Evolutionary conservation across 179 eudicot genomes (phyloP).

Genomic region (Spergularia azorica): DNA sequence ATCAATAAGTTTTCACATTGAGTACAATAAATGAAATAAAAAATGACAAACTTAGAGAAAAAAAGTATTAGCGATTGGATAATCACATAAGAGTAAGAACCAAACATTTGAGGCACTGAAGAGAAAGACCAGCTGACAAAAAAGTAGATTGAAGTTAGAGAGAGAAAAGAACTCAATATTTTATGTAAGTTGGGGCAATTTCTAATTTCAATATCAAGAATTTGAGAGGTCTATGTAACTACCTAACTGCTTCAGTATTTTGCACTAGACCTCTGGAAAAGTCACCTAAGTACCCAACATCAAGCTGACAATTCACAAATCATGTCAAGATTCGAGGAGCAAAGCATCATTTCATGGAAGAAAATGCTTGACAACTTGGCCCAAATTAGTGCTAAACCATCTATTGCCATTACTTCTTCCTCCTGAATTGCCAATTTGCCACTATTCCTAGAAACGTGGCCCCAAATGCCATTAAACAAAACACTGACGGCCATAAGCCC

Average conservation of each 20-base stretch:
- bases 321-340: background rate
- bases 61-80: background rate
- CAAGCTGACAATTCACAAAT: background rate
- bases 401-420: background rate
- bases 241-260: background rate
- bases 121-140: background rate
- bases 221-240: background rate
- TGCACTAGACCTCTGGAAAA: background rate
- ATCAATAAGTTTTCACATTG: background rate
- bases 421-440: background rate
- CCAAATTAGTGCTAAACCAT: background rate
- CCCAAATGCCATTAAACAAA: background rate
- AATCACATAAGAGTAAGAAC: background rate
- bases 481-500: background rate
- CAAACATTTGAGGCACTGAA: background rate
- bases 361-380: background rate
- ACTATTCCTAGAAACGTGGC: background rate
- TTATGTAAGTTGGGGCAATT: background rate
- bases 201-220: background rate
- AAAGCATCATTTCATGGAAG: background rate
- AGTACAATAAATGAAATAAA: background rate
- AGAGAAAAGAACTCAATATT: background rate
- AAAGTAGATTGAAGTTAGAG: background rate
- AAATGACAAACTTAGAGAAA: slow-evolving; percentile 6
- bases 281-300: background rate